Evolutionary conservation across 225 moss, liverwort and hornwort genomes (phyloP).

Genomic region (Physcomitrellopsis africana): DNA sequence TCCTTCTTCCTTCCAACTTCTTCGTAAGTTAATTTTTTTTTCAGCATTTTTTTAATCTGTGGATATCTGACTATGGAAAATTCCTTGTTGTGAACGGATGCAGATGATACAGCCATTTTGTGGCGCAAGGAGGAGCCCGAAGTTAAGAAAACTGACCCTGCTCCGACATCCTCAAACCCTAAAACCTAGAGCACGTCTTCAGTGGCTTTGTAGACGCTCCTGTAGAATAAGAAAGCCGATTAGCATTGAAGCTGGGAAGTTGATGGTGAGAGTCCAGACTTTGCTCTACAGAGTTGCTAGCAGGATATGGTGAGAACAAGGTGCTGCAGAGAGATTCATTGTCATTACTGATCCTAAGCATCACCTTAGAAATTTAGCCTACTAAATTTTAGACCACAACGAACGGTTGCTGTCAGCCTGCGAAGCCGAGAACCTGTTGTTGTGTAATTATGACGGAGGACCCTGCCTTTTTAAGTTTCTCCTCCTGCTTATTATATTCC

Average conservation of each 20-base stretch:
- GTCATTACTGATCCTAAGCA: neutral
- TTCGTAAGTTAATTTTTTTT: neutral
- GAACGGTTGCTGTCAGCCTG: neutral
- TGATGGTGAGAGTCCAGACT: conserved; percentile 15
- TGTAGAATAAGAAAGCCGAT: neutral
- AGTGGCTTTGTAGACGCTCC: neutral
- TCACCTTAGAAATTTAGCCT: conserved; percentile 1
- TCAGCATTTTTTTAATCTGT: neutral
- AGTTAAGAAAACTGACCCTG: conserved; percentile 18
- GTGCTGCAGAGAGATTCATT: neutral
- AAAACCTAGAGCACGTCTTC: neutral
- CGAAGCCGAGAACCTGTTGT: neutral
- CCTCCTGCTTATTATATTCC: too few relatives aligned
- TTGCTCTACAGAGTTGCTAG: neutral
- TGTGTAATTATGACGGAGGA: too few relatives aligned
- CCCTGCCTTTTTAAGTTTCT: too few relatives aligned
- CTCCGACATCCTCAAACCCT: neutral
- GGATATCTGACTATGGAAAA: neutral
- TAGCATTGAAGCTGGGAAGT: neutral
- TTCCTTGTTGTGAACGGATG: conserved; percentile 20
- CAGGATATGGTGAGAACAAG: neutral
- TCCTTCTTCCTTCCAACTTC: neutral
- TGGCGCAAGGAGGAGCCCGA: conserved; percentile 39
- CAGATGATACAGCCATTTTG: conserved; percentile 56
- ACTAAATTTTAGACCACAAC: conserved; percentile 5